Evolutionary conservation across 306 rosid genomes (phyloP).

Genomic region (Gastrolobium villosum): DNA sequence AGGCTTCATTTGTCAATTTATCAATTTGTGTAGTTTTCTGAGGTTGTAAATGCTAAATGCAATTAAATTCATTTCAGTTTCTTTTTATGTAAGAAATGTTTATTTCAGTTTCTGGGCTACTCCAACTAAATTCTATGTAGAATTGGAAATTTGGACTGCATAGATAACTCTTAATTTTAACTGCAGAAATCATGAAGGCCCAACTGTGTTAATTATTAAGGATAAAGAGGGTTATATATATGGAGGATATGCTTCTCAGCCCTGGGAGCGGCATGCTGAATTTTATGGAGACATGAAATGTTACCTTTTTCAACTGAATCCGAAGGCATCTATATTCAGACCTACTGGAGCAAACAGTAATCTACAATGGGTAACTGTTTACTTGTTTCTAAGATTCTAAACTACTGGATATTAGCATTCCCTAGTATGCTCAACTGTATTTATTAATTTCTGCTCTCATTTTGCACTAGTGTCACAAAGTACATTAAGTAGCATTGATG

Average conservation of each 20-base stretch:
- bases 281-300: slow-evolving; percentile 92
- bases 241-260: slow-evolving; percentile 96
- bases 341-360: slow-evolving; percentile 92
- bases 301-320: slow-evolving; percentile 81
- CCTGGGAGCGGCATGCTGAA: slow-evolving; percentile 91
- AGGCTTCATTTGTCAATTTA: slow-evolving; percentile 9
- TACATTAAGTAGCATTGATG: neutral
- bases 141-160: slow-evolving; percentile 49
- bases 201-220: slow-evolving; percentile 81
- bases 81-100: slow-evolving; percentile 12
- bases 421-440: slow-evolving; percentile 6
- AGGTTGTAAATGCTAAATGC: slow-evolving; percentile 40
- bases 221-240: slow-evolving; percentile 83
- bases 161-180: slow-evolving; percentile 50
- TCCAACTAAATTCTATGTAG: slow-evolving; percentile 39
- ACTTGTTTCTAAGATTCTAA: slow-evolving; percentile 20
- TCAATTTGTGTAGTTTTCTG: slow-evolving; percentile 13
- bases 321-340: slow-evolving; percentile 76
- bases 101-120: slow-evolving; percentile 40
- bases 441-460: neutral
- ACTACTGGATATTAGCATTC: neutral
- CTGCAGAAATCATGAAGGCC: slow-evolving; percentile 84
- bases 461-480: neutral
- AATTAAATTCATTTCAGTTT: slow-evolving; percentile 42
- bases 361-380: slow-evolving; percentile 86